Base-by-base conservation (phyloP, 2,329 filamentous ascomycete species). In the Aspergillus sp. region DNA sequence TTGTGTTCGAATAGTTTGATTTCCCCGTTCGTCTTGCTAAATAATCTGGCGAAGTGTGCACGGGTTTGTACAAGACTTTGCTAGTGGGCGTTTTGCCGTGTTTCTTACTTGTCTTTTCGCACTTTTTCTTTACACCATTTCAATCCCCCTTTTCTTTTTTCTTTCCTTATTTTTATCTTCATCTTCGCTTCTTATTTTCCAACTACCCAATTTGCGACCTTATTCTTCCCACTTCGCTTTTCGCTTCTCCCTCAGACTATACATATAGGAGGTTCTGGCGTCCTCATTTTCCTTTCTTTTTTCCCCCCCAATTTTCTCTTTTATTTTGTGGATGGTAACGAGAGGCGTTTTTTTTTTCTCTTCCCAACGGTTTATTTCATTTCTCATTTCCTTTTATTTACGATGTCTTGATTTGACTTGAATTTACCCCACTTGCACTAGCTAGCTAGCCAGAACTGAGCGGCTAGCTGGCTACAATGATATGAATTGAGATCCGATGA, bases 21-120 rank as follows among this genome's bases (percentile, higher is more conserved):
- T 45, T 39, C 52, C 38, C 38, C 21, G 52, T 55, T 45, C 23
- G 25, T 55, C 38, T 45, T 55, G 52, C 41, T 43, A 10, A 41
- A 12, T 32, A 32, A 43, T 28, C 28, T 41, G 21, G 15, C 36
- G 52, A 43, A 61, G 56, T 57, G 57, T 58, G 62, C 47, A 50
- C 47, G 47, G 56, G 49, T 52, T 59, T 62, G 58, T 60, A 60
- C 47, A 60, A 54, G 47, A 56, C 39, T 56, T 48, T 52, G 25
- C 50, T 55, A 41, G 21, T 55, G 17, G 55, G 59, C 51, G 59
- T 58, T 57, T 48, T 55, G 38, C 30, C 13, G 41, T 43, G 41
- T 43, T 7, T 21, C n/a, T 19, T 23, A 36, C 6, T 45, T 21
- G 41, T 13, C 9, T 45, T 23, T 15, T 19, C 21, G 5, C 17